These are phyloP conservation scores for Mychonastes homosphaera DNA, from an alignment of 139 green algal species.

Conservation along the genomic window DNA sequence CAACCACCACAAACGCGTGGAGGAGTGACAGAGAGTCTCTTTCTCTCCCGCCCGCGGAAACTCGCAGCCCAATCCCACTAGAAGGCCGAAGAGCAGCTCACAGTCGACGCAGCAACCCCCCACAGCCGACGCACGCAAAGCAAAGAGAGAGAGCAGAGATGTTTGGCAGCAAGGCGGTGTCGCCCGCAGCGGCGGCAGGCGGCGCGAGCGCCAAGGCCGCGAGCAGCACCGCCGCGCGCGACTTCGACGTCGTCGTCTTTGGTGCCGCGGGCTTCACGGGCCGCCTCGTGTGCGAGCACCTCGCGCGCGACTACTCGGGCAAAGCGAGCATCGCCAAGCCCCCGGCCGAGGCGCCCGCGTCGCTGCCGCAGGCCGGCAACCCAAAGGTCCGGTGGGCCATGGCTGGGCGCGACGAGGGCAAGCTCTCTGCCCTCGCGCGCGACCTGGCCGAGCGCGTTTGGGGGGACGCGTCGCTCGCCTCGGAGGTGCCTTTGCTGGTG, in stretches of 20 bases:
- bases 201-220: too few relatives aligned
- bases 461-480: background rate
- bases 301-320: constrained; percentile 41
- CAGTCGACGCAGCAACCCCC: too few relatives aligned
- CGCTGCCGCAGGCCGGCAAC: background rate
- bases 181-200: too few relatives aligned
- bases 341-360: background rate
- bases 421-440: constrained; percentile 51
- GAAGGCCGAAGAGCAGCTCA: too few relatives aligned
- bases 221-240: constrained; percentile 8
- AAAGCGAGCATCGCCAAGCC: background rate
- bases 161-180: too few relatives aligned
- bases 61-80: too few relatives aligned
- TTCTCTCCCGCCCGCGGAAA: too few relatives aligned
- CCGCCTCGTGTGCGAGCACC: constrained; percentile 62
- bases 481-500: constrained; percentile 54
- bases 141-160: too few relatives aligned
- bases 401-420: constrained; percentile 56
- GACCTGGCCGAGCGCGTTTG: constrained; percentile 19
- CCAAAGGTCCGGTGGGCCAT: constrained; percentile 58
- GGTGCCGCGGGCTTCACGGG: constrained; percentile 61
- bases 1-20: too few relatives aligned
- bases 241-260: constrained; percentile 63
- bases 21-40: too few relatives aligned
- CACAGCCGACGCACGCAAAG: too few relatives aligned